Percentiles rank a stretch among this genome's conserved stretches.
Conservation (phyloP, 2,329 filamentous ascomycete genomes). For the Parafenestella ontariensis region DNA sequence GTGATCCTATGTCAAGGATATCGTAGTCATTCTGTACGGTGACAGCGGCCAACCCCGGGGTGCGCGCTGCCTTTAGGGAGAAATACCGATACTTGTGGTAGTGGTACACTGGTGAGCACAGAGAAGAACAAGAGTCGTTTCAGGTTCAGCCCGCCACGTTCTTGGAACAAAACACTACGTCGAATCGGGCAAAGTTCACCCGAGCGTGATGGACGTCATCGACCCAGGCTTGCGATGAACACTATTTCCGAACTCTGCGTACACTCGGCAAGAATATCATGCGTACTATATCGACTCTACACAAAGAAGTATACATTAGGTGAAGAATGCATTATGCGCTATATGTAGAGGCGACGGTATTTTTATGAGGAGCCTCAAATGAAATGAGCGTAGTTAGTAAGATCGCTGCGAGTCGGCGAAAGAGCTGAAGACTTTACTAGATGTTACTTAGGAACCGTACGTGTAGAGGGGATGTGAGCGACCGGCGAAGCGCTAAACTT, state of each 20-base stretch:
- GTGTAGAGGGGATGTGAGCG: too few relatives aligned
- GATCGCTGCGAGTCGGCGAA: too few relatives aligned
- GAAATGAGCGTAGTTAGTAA: too few relatives aligned
- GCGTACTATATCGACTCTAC: background rate
- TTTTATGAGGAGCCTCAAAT: too few relatives aligned
- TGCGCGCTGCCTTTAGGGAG: background rate
- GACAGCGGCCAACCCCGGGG: background rate
- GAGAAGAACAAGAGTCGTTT: background rate
- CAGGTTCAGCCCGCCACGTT: background rate
- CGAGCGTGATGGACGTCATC: background rate
- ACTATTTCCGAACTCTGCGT: background rate
- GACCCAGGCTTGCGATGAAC: background rate
- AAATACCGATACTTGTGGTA: too few relatives aligned
- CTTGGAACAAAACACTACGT: background rate
- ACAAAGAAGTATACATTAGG: too few relatives aligned
- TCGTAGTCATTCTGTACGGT: background rate
- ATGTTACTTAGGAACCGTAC: too few relatives aligned
- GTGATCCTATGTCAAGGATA: constrained; percentile 1
- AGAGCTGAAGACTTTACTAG: too few relatives aligned
- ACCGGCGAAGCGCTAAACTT: too few relatives aligned
- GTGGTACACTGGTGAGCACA: constrained; percentile 4
- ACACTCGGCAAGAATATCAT: background rate
- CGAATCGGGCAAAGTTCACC: background rate
- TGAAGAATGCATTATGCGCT: too few relatives aligned
- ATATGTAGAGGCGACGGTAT: too few relatives aligned